Base-by-base conservation (phyloP, 2,329 filamentous ascomycete species). In the Trichophyton mentagrophytes region DNA sequence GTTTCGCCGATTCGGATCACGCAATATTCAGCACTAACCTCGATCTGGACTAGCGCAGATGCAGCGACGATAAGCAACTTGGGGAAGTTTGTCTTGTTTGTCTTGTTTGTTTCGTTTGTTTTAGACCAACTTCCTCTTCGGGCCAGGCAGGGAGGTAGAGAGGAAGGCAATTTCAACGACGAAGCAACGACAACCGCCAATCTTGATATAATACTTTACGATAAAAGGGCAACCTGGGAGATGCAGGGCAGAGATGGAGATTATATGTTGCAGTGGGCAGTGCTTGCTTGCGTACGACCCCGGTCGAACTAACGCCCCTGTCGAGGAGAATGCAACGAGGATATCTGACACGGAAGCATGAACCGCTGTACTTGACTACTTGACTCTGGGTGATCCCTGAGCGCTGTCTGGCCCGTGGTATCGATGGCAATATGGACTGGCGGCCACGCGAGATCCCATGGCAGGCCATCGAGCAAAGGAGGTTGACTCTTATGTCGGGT, bases 1-100 rank as follows among this genome's bases (percentile, higher is more conserved):
- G 49, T 59, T 61, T 56, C 58, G 47, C 57, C 57, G 60, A 3
- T 17, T 13, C 1, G 47, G 20, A 61, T 61, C 60, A 61, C 60
- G 60, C 60, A 56, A 61, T 61, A 13, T 55, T 22, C 5, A 3
- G 5, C 57, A 38, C 49, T 47, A 59, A 17, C 3, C 60, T 20
- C 3, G 9, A 13, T 46, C n/a, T 3, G 38, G 57, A 17, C 57
- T 61, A 61, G 53, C n/a, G 33, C 20, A 4, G 55, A 57, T 57
- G 33, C 30, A 30, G 9, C 11, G 15, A 13, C 5, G 51, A 55
- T 55, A 55, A 36, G 51, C 46, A 27, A 25, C 22, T 51, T 51
- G 22, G 51, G 51, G 15, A 17, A 17, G 51, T 55, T 55, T 55
- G 51, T 4, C 27, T 55, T 36, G 51, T 55, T 55, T 55, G 51